Evolutionary conservation across 2,329 filamentous ascomycete genomes (phyloP).

Genomic region (Aspergillus brunneoviolaceus): DNA sequence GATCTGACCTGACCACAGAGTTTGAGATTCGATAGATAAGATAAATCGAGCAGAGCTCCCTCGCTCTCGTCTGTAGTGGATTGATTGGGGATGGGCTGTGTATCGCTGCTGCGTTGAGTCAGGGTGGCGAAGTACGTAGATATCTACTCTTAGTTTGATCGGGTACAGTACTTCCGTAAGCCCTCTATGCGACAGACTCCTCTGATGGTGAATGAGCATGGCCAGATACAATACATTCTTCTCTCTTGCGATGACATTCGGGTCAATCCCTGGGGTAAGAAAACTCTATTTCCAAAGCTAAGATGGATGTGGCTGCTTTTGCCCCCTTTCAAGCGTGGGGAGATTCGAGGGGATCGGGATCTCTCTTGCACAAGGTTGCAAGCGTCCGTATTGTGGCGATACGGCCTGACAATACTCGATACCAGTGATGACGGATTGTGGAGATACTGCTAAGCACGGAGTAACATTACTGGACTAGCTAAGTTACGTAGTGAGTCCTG

Average conservation of each 20-base stretch:
- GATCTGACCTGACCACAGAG: neutral
- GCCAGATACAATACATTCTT: neutral
- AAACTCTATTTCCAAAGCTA: neutral
- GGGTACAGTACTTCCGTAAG: neutral
- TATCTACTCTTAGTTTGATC: neutral
- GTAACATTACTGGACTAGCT: too few relatives aligned
- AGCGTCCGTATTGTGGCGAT: neutral
- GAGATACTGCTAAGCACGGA: neutral
- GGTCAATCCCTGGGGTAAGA: neutral
- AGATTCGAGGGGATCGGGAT: neutral
- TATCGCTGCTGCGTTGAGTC: neutral
- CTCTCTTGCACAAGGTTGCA: neutral
- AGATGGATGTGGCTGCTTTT: neutral
- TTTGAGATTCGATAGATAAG: neutral
- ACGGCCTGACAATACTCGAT: neutral
- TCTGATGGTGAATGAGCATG: neutral
- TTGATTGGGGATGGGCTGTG: neutral
- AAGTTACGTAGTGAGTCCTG: too few relatives aligned
- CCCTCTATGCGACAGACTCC: neutral
- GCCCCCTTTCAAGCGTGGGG: neutral
- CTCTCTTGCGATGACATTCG: neutral
- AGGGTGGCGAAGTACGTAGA: neutral
- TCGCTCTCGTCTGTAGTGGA: too few relatives aligned
- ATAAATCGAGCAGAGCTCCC: neutral
- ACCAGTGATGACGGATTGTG: neutral